These are phyloP conservation scores for Suhomyces emberorum DNA, from an alignment of 805 yeast species.

Conservation along the genomic window DNA sequence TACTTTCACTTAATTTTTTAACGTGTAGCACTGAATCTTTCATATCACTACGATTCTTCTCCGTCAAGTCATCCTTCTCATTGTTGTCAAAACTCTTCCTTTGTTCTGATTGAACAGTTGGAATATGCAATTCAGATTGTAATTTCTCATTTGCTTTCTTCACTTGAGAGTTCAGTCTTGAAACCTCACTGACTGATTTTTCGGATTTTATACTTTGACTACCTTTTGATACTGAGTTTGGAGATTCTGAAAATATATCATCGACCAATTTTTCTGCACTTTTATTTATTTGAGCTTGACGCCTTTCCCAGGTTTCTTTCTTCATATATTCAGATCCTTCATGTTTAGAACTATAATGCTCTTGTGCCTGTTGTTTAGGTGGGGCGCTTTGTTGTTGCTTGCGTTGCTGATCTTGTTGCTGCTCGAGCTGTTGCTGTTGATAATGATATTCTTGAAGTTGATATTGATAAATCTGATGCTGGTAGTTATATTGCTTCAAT, in stretches of 20 bases:
- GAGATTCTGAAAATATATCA: slow-evolving; percentile 33
- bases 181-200: slow-evolving; percentile 6
- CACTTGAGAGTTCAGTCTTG: neutral
- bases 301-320: slow-evolving; percentile 39
- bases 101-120: neutral
- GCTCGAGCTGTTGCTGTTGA: slow-evolving; percentile 12
- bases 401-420: neutral
- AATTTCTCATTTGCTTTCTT: slow-evolving; percentile 1
- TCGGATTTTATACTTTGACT: slow-evolving; percentile 19
- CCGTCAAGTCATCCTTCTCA: neutral
- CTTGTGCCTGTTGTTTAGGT: neutral
- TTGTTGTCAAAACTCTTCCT: neutral
- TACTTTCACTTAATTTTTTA: neutral
- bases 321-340: slow-evolving; percentile 20
- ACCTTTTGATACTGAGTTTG: slow-evolving; percentile 9
- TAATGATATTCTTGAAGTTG: slow-evolving; percentile 15
- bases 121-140: neutral
- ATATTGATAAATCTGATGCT: slow-evolving; percentile 19
- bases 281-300: slow-evolving; percentile 19
- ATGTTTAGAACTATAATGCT: neutral
- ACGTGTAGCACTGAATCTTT: too few relatives aligned
- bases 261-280: slow-evolving; percentile 38
- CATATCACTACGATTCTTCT: too few relatives aligned
- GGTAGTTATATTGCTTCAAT: slow-evolving; percentile 19
- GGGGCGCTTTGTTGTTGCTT: neutral